These are phyloP conservation scores for Saturnispora serradocipensis DNA, from an alignment of 805 yeast genomes.

Conservation along the genomic window DNA sequence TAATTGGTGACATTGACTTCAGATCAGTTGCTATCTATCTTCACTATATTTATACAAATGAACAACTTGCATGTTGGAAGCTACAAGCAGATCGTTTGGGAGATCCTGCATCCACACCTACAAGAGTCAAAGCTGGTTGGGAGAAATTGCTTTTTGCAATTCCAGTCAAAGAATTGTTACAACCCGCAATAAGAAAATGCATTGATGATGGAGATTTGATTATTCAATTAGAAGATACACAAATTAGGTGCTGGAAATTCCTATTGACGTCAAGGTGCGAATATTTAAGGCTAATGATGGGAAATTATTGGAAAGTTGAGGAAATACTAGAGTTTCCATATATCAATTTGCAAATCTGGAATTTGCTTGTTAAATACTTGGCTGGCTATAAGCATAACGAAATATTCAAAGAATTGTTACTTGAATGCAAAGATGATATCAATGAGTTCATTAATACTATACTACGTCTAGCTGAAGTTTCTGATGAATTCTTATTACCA, in stretches of 20 bases:
- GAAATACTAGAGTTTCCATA: constrained; percentile 29
- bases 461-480: constrained; percentile 48
- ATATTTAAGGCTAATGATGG: constrained; percentile 52
- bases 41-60: constrained; percentile 44
- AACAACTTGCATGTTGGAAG: constrained; percentile 38
- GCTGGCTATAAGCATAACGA: constrained; percentile 43
- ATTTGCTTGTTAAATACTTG: constrained; percentile 42
- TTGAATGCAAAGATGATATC: not conserved
- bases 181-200: not conserved
- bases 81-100: constrained; percentile 6
- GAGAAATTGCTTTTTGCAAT: constrained; percentile 10
- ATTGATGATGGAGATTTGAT: constrained; percentile 30
- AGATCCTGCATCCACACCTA: not conserved
- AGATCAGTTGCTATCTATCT: constrained; percentile 32
- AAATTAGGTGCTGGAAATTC: constrained; percentile 37
- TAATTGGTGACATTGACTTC: constrained; percentile 20
- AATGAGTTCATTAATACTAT: constrained; percentile 42
- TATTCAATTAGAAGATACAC: constrained; percentile 40
- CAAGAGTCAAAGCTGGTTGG: constrained; percentile 8
- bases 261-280: constrained; percentile 50
- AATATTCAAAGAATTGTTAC: constrained; percentile 27
- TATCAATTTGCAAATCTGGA: constrained; percentile 35
- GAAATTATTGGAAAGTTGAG: constrained; percentile 40
- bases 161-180: not conserved
- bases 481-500: constrained; percentile 55